Evolutionary conservation across 441 rosid species (phyloP), one percentile per base, ranked within the genome.

Genomic region (Mallotus japonicus): DNA sequence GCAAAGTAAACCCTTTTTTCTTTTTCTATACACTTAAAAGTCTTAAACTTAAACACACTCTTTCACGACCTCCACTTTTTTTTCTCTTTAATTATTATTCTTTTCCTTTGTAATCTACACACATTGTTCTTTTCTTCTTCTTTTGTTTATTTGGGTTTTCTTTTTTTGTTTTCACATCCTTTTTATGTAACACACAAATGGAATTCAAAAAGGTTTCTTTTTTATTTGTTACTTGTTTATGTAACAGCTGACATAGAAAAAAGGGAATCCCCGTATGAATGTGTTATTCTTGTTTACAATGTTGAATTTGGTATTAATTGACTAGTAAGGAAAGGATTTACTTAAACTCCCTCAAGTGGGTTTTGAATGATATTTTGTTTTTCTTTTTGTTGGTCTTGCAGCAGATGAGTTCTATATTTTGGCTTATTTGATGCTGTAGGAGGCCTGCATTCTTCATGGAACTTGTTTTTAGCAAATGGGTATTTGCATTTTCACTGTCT

Each of bases 381-480:
- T 67, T 72, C 55, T 75, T 70, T 40, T 72, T 44, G 16, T 44
- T 37, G 75, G 50, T 37, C 6, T 10, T 70, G 55, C 22, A 57
- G 72, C 70, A 40, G 78, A 76, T 75, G 83, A 77, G 67, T 74
- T 77, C 76, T 32, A 46, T 49, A 67, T 72, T 69, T 82, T 59
- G 65, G 76, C 79, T 77, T 51, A 55, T 28, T 76, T 77, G 82
- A 78, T 80, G 73, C 75, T 66, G 58, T 72, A 63, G 72, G 47
- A 20, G 12, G 65, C 69, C 75, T 62, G 81, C 88, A 83, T 87
- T 85, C 76, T 82, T 70, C 76, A 88, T 87, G 92, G 95, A 85
- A 73, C 73, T 82, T 81, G 82, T 53, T 76, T 64, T 80, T 69
- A 64, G 80, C 83, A 84, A 81, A 80, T 86, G 91, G 92, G 82